A percentile compares a stretch with the other conserved stretches of the same genome.
phyloP scores from a whole-genome alignment of 495 filamentous ascomycete species.

The Talaromyces adpressus region DNA sequence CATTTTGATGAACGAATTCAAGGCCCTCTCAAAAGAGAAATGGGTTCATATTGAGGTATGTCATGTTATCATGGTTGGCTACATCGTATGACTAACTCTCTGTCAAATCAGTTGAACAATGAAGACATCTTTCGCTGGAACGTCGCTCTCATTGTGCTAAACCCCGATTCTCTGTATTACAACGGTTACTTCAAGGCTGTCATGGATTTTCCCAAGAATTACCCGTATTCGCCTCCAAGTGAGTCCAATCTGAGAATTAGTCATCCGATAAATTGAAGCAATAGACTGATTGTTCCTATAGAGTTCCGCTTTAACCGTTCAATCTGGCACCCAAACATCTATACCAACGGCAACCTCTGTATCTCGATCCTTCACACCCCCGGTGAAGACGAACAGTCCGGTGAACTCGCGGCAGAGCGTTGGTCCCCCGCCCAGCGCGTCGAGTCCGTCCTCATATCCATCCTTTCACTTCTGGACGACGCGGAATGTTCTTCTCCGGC shows the following conservation, averaged over 20 bases:
- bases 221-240: conserved; percentile 83
- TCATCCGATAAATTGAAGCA: background rate
- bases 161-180: conserved; percentile 83
- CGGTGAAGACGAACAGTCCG: conserved; percentile 86
- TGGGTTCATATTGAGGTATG: conserved; percentile 87
- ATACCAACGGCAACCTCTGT: conserved; percentile 81
- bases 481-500: conserved; percentile 89
- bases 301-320: conserved; percentile 81
- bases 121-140: conserved; percentile 80
- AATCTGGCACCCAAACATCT: conserved; percentile 90
- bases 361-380: conserved; percentile 94
- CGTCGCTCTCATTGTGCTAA: conserved; percentile 84
- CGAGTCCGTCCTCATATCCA: conserved; percentile 87
- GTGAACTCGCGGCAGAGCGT: conserved; percentile 79
- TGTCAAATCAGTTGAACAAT: conserved; percentile 49
- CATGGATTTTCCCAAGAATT: conserved; percentile 84
- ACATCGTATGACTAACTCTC: background rate
- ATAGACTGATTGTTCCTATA: conserved; percentile 5
- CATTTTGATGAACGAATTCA: conserved; percentile 86
- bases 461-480: conserved; percentile 89
- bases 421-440: conserved; percentile 92
- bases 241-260: conserved; percentile 9
- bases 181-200: conserved; percentile 86
- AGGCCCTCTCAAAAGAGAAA: conserved; percentile 72
- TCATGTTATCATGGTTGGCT: conserved; percentile 4